Evolutionary conservation across 768 basidiomycete species (phyloP), one percentile per base, ranked within the genome.

Genomic region (Mycena rosella): DNA sequence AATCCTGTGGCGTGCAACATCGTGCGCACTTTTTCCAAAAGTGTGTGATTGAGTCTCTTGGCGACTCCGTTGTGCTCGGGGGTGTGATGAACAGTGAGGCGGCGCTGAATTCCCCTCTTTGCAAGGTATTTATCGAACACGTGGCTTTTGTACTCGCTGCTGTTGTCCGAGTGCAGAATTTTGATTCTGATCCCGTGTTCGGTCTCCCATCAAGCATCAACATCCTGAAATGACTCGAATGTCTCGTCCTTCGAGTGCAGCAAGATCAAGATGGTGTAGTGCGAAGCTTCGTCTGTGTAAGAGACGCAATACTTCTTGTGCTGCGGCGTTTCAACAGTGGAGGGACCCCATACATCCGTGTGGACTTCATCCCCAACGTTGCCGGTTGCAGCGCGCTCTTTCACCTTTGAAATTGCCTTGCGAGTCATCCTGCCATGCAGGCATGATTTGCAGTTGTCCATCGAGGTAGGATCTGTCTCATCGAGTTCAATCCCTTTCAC

Each of bases 311-410:
- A 47, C 14, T 24, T 22, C 15, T 72, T 64, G 11, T 72, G 65
- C 0, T 69, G 56, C 1, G n/a, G n/a, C n/a, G n/a, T n/a, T n/a
- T n/a, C n/a, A n/a, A n/a, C n/a, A n/a, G n/a, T n/a, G n/a, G n/a
- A 67, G 3, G 79, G 79, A 18, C 80, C 80, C 78, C 80, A 83
- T 1, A 83, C 63, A 63, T 83, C 77, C 0, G 74, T 72, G 45
- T 80, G 77, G 9, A 81, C 75, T 32, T 77, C 74, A 2, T 78
- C 77, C 6, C 79, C 78, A 62, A 79, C 73, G 0, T 44, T 11
- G 18, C 52, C 58, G 20, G 49, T 22, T 9, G 78, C 71, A 11
- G 69, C 55, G 20, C 70, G 54, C 15, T 71, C 70, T 14, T 49
- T 40, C 18, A 61, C 71, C 63, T 77, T 78, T 29, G 63, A 63